A percentile compares a stretch with the other conserved stretches of the same genome.
Conservation (phyloP, 1,284 basidiomycete genomes). For the Mycosarcoma mackinlayi region DNA sequence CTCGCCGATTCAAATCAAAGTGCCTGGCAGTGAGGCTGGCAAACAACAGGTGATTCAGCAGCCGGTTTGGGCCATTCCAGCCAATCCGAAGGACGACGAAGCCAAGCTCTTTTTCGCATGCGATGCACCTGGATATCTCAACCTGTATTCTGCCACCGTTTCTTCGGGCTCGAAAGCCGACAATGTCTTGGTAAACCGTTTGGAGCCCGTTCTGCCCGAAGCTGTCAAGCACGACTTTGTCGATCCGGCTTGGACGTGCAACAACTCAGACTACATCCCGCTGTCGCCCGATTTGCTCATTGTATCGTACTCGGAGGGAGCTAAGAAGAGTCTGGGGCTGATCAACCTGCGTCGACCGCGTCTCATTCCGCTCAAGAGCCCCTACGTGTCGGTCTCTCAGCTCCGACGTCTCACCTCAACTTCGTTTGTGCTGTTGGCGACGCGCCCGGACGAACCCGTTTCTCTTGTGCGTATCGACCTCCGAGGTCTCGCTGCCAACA, state of each 20-base stretch:
- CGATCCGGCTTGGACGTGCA: slow-evolving; percentile 73
- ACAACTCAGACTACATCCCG: slow-evolving; percentile 64
- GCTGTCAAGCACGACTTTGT: slow-evolving; percentile 75
- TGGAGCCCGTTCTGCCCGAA: slow-evolving; percentile 69
- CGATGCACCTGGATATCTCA: slow-evolving; percentile 78
- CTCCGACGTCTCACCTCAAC: slow-evolving; percentile 29
- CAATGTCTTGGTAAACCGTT: background rate
- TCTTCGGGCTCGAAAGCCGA: background rate
- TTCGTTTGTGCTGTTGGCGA: slow-evolving; percentile 42
- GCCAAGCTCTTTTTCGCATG: slow-evolving; percentile 76
- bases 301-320: slow-evolving; percentile 36
- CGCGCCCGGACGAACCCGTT: slow-evolving; percentile 27
- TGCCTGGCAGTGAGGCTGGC: slow-evolving; percentile 16
- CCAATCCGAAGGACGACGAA: slow-evolving; percentile 63
- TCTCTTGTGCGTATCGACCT: slow-evolving; percentile 45
- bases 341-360: slow-evolving; percentile 44
- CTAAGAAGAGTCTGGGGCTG: slow-evolving; percentile 30
- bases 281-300: slow-evolving; percentile 45
- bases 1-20: slow-evolving; percentile 21
- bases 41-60: slow-evolving; percentile 60
- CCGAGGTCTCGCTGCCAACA: slow-evolving; percentile 17
- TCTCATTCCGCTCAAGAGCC: slow-evolving; percentile 31
- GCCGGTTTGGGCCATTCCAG: slow-evolving; percentile 72
- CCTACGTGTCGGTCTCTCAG: slow-evolving; percentile 42
- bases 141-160: slow-evolving; percentile 73